Conservation (phyloP, 108 stramenopile species). For the Skeletonema marinoi region DNA sequence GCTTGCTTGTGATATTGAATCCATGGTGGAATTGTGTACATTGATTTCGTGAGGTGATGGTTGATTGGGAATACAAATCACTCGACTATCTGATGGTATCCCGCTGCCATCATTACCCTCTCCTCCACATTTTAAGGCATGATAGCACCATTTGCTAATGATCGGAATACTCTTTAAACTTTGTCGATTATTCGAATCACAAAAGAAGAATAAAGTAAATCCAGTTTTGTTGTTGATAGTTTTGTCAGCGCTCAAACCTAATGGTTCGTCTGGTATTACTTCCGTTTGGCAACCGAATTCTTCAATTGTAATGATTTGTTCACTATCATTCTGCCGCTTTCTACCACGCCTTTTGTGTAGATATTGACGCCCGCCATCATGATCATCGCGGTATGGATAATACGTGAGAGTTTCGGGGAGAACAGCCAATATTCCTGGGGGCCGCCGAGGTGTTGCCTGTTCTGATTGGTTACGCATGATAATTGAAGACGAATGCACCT, state of each 20-base stretch:
- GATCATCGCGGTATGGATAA: slow-evolving; percentile 11
- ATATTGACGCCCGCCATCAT: background rate
- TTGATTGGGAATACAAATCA: slow-evolving; percentile 46
- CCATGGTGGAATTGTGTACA: background rate
- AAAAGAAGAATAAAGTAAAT: slow-evolving; percentile 43
- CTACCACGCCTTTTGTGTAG: background rate
- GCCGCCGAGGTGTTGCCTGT: background rate
- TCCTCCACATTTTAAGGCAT: background rate
- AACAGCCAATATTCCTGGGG: slow-evolving; percentile 20
- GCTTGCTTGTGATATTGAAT: background rate
- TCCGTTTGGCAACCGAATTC: background rate
- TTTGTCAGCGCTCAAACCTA: background rate
- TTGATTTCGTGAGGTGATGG: slow-evolving; percentile 4
- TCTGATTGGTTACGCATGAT: background rate
- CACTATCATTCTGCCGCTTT: background rate
- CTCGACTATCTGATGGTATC: slow-evolving; percentile 12
- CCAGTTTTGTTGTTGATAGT: background rate
- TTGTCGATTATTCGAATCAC: slow-evolving; percentile 41
- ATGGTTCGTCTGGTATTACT: background rate
- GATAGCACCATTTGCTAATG: slow-evolving; percentile 38
- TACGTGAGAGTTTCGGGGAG: slow-evolving; percentile 20
- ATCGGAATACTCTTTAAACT: slow-evolving; percentile 35
- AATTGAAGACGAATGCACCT: background rate
- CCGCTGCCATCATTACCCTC: background rate
- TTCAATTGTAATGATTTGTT: background rate